phyloP scores from a whole-genome alignment of 2,329 filamentous ascomycete species.

The Helotiales sp. region DNA sequence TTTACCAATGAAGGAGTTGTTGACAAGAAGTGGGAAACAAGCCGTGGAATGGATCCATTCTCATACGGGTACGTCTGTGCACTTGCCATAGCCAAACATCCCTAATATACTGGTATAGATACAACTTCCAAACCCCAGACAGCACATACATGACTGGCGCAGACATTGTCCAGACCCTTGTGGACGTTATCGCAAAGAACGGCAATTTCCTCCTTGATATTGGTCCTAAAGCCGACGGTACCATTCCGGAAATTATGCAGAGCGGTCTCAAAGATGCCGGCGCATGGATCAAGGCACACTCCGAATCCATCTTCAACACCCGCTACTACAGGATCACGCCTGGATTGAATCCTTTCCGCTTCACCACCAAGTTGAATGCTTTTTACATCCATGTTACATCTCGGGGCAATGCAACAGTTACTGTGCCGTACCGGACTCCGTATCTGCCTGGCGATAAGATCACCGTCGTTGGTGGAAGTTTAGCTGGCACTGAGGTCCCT shows the following conservation, averaged over 20 bases:
- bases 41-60: slow-evolving; percentile 62
- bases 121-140: slow-evolving; percentile 57
- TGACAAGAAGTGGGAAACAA: slow-evolving; percentile 44
- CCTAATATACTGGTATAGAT: slow-evolving; percentile 36
- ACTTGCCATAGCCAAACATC: background rate
- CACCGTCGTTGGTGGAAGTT: slow-evolving; percentile 22
- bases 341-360: slow-evolving; percentile 34
- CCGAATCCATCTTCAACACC: slow-evolving; percentile 60
- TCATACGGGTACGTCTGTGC: slow-evolving; percentile 51
- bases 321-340: slow-evolving; percentile 49
- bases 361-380: slow-evolving; percentile 20
- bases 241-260: slow-evolving; percentile 54
- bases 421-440: too few species aligned
- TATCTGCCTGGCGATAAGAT: slow-evolving; percentile 17
- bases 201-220: slow-evolving; percentile 62
- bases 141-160: slow-evolving; percentile 56
- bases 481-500: slow-evolving; percentile 13
- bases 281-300: slow-evolving; percentile 57
- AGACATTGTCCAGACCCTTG: slow-evolving; percentile 51
- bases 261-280: slow-evolving; percentile 55
- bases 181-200: slow-evolving; percentile 59
- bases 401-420: slow-evolving; percentile 4
- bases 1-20: background rate
- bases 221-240: slow-evolving; percentile 58
- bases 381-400: slow-evolving; percentile 24